Evolutionary conservation across 768 basidiomycete genomes (phyloP).

Genomic region (Auriscalpium vulgare): DNA sequence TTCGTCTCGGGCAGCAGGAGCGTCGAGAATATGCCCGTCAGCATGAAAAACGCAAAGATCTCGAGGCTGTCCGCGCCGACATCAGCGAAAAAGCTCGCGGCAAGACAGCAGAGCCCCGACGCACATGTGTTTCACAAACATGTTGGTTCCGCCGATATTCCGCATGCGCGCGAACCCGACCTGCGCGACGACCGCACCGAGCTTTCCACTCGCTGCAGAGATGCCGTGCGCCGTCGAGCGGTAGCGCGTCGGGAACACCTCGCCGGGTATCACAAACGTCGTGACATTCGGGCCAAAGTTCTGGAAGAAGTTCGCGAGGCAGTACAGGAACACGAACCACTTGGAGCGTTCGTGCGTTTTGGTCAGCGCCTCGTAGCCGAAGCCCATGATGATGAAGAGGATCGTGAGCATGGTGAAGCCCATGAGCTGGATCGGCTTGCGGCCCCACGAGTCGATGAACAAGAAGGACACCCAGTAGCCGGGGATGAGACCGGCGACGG

Average conservation of each 20-base stretch:
- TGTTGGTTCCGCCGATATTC: constrained; percentile 58
- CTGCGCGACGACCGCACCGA: constrained; percentile 77
- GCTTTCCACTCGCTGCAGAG: constrained; percentile 74
- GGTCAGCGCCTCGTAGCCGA: constrained; percentile 53
- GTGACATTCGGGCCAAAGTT: constrained; percentile 82
- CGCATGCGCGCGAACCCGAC: constrained; percentile 64
- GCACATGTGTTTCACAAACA: constrained; percentile 63
- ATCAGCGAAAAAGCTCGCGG: neutral
- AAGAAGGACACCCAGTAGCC: constrained; percentile 64
- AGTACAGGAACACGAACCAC: constrained; percentile 78
- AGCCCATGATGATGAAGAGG: constrained; percentile 66
- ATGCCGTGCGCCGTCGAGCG: constrained; percentile 82
- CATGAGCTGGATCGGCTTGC: constrained; percentile 76
- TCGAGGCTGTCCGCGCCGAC: constrained; percentile 40
- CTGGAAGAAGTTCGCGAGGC: constrained; percentile 85
- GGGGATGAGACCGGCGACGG: constrained; percentile 73
- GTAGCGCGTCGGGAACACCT: constrained; percentile 83
- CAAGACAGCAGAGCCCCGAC: constrained; percentile 17
- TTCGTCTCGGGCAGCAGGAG: constrained; percentile 78
- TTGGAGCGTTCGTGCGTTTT: constrained; percentile 33
- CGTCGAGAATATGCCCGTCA: constrained; percentile 78
- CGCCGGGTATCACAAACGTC: constrained; percentile 76
- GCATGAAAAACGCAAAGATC: constrained; percentile 82
- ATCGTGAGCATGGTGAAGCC: constrained; percentile 63
- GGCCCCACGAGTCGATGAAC: constrained; percentile 71